A percentile compares a stretch with the other conserved stretches of the same genome.
These are phyloP conservation scores for Backusella psychrophila DNA, from an alignment of 192 early-diverging fungal genomes.

Conservation along the genomic window DNA sequence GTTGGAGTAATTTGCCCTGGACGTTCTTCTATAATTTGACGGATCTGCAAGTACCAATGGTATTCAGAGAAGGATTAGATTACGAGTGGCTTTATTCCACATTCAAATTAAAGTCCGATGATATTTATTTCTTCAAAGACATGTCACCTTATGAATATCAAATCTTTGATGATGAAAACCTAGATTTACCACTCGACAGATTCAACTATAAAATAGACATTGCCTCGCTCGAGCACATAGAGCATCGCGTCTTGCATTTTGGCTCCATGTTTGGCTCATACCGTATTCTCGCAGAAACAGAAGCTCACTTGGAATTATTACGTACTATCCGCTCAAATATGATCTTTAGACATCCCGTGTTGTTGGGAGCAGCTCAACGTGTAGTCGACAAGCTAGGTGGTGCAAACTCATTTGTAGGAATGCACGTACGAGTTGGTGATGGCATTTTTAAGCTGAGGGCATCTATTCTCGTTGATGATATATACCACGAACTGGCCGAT, in stretches of 20 bases:
- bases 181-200: conserved; percentile 29
- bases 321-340: conserved; percentile 40
- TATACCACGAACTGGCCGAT: conserved; percentile 43
- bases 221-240: conserved; percentile 26
- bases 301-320: conserved; percentile 36
- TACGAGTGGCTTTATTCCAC: conserved; percentile 48
- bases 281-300: conserved; percentile 43
- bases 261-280: conserved; percentile 50
- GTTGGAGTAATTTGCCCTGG: conserved; percentile 55
- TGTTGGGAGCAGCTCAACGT: conserved; percentile 40
- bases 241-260: conserved; percentile 51
- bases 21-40: conserved; percentile 53
- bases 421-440: conserved; percentile 53
- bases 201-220: conserved; percentile 43
- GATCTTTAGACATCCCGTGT: conserved; percentile 45
- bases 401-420: conserved; percentile 41
- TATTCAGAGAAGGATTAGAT: conserved; percentile 39
- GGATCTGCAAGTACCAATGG: conserved; percentile 33
- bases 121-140: conserved; percentile 48
- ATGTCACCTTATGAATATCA: conserved; percentile 53
- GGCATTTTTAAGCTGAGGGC: conserved; percentile 45
- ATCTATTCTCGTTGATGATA: conserved; percentile 44
- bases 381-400: conserved; percentile 52
- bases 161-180: conserved; percentile 44
- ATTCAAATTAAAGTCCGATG: conserved; percentile 41